phyloP scores from a whole-genome alignment of 345 rosid genomes.

The Noccaea caerulescens region DNA sequence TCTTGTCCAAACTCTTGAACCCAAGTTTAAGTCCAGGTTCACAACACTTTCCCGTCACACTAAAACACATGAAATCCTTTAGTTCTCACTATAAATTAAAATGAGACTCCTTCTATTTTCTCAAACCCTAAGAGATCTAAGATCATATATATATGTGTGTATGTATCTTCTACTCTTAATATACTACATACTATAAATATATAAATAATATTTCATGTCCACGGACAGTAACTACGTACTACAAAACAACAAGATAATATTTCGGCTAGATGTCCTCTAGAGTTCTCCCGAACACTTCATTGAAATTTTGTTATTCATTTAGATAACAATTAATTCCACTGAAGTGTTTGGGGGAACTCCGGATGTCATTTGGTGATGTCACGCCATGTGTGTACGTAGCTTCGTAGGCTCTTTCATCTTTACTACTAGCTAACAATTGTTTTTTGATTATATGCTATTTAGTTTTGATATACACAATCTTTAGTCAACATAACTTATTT shows the following conservation, averaged over 20 bases:
- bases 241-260: slow-evolving; percentile 8
- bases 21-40: slow-evolving; percentile 41
- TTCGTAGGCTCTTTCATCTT: neutral
- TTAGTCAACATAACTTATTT: neutral
- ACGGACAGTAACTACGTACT: neutral
- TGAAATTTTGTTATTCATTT: slow-evolving; percentile 1
- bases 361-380: slow-evolving; percentile 34
- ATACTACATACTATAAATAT: neutral
- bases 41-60: slow-evolving; percentile 9
- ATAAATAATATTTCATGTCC: neutral
- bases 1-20: slow-evolving; percentile 26
- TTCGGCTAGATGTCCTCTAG: slow-evolving; percentile 33
- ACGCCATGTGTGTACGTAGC: neutral
- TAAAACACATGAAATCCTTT: slow-evolving; percentile 30
- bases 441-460: neutral
- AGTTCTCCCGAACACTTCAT: slow-evolving; percentile 40
- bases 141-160: neutral
- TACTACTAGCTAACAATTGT: neutral
- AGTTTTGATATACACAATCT: slow-evolving; percentile 11
- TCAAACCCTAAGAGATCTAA: slow-evolving; percentile 17
- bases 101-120: neutral
- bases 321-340: slow-evolving; percentile 14
- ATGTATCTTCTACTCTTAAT: neutral
- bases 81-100: slow-evolving; percentile 26
- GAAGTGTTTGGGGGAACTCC: slow-evolving; percentile 49